Evolutionary conservation across 192 early-diverging fungal genomes (phyloP).

Genomic region (Backusella liffmaniae): DNA sequence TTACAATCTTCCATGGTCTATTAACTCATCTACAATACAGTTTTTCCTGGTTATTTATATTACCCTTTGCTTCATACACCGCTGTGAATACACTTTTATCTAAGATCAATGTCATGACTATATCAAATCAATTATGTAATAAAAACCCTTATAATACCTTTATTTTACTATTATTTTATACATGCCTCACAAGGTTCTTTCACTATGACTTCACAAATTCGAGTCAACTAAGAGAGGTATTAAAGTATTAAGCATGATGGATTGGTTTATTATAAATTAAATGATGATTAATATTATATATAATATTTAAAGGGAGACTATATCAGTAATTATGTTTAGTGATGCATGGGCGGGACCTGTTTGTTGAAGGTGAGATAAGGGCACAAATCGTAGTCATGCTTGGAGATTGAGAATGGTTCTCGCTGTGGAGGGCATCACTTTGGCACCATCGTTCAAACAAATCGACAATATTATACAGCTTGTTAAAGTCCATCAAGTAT

Average conservation of each 20-base stretch:
- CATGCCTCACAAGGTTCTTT: too few relatives aligned
- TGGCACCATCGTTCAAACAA: neutral
- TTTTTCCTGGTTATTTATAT: too few relatives aligned
- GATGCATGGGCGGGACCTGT: neutral
- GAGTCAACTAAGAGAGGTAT: neutral
- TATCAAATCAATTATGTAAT: too few relatives aligned
- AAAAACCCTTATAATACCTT: too few relatives aligned
- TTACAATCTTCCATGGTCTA: too few relatives aligned
- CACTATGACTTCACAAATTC: neutral
- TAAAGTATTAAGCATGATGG: neutral
- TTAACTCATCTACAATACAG: too few relatives aligned
- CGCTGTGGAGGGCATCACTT: neutral
- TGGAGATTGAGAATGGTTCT: neutral
- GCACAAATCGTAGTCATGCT: neutral
- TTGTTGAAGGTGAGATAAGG: neutral
- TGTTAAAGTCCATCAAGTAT: neutral
- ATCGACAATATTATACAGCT: neutral
- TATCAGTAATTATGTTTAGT: neutral
- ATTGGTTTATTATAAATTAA: neutral
- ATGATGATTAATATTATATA: neutral
- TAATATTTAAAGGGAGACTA: neutral
- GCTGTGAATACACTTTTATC: too few relatives aligned
- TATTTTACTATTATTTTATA: too few relatives aligned
- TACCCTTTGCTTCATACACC: too few relatives aligned
- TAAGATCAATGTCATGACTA: too few relatives aligned